Conservation (phyloP, 345 rosid genomes). For the Pistacia integerrima region DNA sequence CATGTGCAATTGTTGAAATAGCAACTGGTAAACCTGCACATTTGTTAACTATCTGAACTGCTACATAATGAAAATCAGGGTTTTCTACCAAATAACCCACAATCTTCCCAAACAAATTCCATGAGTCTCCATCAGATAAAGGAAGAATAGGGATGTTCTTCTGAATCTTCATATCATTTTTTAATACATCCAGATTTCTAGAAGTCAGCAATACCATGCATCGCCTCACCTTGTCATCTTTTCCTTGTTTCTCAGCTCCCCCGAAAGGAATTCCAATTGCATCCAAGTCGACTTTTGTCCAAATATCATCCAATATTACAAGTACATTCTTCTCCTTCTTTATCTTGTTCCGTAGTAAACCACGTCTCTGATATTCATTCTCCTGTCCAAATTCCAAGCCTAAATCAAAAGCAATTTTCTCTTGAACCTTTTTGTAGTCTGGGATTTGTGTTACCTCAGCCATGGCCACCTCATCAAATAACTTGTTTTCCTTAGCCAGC, state of each 20-base stretch:
- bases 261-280: too few relatives aligned
- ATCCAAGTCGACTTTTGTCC: too few relatives aligned
- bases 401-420: too few relatives aligned
- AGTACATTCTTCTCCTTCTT: too few relatives aligned
- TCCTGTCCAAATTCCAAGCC: too few relatives aligned
- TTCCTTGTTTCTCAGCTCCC: neutral
- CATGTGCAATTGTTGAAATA: slow-evolving; percentile 15
- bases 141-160: neutral
- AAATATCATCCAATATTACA: too few relatives aligned
- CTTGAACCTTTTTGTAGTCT: too few relatives aligned
- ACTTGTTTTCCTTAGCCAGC: too few relatives aligned
- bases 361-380: too few relatives aligned
- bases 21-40: slow-evolving; percentile 24
- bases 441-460: too few relatives aligned
- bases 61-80: neutral
- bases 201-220: slow-evolving; percentile 37
- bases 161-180: slow-evolving; percentile 10
- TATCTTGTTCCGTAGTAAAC: too few relatives aligned
- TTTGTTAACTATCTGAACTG: neutral
- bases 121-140: slow-evolving; percentile 17
- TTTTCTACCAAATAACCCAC: neutral
- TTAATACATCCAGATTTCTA: slow-evolving; percentile 10
- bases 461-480: too few relatives aligned
- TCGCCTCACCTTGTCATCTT: neutral
- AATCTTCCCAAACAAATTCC: slow-evolving; percentile 3